These are phyloP conservation scores for Trametes versicolor DNA, from an alignment of 1,284 basidiomycete species.

Conservation along the genomic window DNA sequence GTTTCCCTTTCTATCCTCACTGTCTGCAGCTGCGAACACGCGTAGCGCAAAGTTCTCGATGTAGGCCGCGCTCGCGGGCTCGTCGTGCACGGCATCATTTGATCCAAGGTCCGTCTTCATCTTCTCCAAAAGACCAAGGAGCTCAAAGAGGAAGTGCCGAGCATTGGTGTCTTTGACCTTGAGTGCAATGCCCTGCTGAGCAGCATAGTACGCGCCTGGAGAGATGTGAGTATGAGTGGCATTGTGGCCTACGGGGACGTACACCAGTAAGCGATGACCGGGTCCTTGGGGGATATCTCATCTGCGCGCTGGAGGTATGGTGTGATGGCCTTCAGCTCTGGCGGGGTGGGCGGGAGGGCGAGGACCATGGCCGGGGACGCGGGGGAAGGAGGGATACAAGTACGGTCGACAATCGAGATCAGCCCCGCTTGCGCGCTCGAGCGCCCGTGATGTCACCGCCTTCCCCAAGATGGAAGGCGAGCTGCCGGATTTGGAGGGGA, in stretches of 20 bases:
- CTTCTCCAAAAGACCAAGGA: constrained; percentile 84
- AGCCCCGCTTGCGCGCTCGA: background rate
- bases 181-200: constrained; percentile 84
- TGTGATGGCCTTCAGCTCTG: constrained; percentile 69
- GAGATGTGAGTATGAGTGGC: constrained; percentile 19
- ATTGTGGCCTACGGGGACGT: constrained; percentile 43
- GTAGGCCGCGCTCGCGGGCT: constrained; percentile 86
- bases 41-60: constrained; percentile 94
- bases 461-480: background rate
- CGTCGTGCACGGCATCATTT: constrained; percentile 87
- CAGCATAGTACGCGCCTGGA: constrained; percentile 89
- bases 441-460: constrained; percentile 31
- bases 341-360: constrained; percentile 64
- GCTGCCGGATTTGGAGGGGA: constrained; percentile 16
- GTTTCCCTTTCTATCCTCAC: constrained; percentile 84
- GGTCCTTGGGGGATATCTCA: constrained; percentile 85
- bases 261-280: constrained; percentile 96
- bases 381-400: background rate
- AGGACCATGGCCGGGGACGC: constrained; percentile 44
- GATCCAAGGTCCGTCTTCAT: constrained; percentile 81
- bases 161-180: constrained; percentile 68
- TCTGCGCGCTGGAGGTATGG: constrained; percentile 92
- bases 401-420: constrained; percentile 25
- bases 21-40: constrained; percentile 91
- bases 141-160: constrained; percentile 75